Evolutionary conservation across 179 eudicot species (phyloP).

Genomic region (Silene coronaria): DNA sequence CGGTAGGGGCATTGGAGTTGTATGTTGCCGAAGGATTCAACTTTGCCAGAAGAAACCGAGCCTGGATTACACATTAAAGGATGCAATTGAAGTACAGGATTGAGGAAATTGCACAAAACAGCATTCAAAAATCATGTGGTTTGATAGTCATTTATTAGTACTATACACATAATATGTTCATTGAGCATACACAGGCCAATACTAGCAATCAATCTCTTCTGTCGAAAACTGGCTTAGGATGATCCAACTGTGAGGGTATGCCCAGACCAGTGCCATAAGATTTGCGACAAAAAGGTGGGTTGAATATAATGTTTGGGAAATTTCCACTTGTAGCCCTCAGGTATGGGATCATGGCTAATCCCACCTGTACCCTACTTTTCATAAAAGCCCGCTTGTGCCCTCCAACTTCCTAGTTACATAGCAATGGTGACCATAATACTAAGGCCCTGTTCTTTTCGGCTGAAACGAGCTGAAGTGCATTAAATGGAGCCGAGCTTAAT

Average conservation of each 20-base stretch:
- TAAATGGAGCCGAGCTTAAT: too few relatives aligned
- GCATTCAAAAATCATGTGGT: neutral
- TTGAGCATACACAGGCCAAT: neutral
- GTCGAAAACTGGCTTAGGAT: neutral
- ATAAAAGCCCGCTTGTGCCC: too few relatives aligned
- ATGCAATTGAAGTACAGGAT: neutral
- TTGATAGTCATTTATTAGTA: neutral
- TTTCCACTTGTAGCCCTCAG: too few relatives aligned
- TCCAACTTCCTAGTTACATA: too few relatives aligned
- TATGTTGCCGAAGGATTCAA: slow-evolving; percentile 94
- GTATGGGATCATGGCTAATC: too few relatives aligned
- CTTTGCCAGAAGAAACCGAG: slow-evolving; percentile 93
- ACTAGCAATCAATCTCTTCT: neutral
- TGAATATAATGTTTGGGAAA: too few relatives aligned
- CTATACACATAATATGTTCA: too few relatives aligned
- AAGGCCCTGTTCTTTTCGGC: too few relatives aligned
- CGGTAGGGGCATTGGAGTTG: slow-evolving; percentile 67
- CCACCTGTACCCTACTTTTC: too few relatives aligned
- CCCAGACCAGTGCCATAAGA: neutral
- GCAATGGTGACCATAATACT: too few relatives aligned
- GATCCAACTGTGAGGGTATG: neutral
- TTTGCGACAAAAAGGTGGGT: too few relatives aligned
- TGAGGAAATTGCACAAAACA: neutral
- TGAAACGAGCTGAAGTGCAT: too few relatives aligned
- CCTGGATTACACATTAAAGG: slow-evolving; percentile 41